These are phyloP conservation scores for Cyclotella cryptica DNA, from an alignment of 108 stramenopile species.

Conservation along the genomic window DNA sequence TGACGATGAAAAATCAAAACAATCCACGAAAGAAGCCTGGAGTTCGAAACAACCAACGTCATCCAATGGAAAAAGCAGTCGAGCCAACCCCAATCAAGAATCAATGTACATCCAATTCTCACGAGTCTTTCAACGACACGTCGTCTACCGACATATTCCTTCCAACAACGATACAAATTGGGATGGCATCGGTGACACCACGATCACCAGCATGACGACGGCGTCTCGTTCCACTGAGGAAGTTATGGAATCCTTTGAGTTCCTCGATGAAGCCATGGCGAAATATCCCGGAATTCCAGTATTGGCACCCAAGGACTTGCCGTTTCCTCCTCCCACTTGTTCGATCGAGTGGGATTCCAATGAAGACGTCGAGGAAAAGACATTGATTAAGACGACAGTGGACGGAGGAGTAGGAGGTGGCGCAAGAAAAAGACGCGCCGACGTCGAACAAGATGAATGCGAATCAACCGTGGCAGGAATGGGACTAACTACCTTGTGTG, in stretches of 20 bases:
- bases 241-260: slow-evolving; percentile 54
- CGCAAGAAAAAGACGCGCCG: neutral
- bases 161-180: neutral
- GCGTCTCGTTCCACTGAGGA: slow-evolving; percentile 3
- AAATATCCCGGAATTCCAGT: slow-evolving; percentile 46
- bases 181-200: neutral
- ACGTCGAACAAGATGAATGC: slow-evolving; percentile 29
- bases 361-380: neutral
- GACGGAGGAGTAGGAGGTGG: neutral
- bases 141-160: slow-evolving; percentile 25
- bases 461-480: slow-evolving; percentile 55
- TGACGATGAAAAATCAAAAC: too few species aligned
- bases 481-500: slow-evolving; percentile 25
- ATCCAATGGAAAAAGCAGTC: too few species aligned
- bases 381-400: neutral
- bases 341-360: slow-evolving; percentile 23
- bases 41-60: too few species aligned
- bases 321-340: slow-evolving; percentile 63
- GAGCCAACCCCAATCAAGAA: neutral
- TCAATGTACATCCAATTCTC: slow-evolving; percentile 53
- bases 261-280: slow-evolving; percentile 56
- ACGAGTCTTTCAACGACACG: slow-evolving; percentile 55
- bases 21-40: too few species aligned
- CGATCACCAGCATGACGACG: neutral
- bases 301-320: slow-evolving; percentile 38